Conservation (phyloP, 768 basidiomycete species). For the Lactifluus subvellereus region DNA sequence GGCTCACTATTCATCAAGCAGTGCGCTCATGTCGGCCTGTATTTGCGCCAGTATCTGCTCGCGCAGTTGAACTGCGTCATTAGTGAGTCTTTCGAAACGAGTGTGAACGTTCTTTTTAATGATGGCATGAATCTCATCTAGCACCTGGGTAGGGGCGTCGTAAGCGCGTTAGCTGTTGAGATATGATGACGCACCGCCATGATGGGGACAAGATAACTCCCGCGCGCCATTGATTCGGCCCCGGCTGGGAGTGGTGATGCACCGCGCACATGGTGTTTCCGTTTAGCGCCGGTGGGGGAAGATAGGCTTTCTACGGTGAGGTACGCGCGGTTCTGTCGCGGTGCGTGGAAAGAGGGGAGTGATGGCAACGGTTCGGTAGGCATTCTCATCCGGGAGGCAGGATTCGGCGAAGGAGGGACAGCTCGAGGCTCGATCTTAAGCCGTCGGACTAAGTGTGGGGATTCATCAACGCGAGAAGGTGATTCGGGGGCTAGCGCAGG, state of each 20-base stretch:
- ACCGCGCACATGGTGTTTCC: neutral
- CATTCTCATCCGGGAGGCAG: neutral
- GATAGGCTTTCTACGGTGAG: neutral
- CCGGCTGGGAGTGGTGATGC: neutral
- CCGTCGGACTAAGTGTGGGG: neutral
- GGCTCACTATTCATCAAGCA: constrained; percentile 22
- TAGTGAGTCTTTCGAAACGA: constrained; percentile 20
- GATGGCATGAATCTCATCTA: constrained; percentile 17
- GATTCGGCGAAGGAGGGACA: neutral
- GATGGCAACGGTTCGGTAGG: neutral
- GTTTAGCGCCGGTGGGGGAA: neutral
- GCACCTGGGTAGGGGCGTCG: constrained; percentile 1
- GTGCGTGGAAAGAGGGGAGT: neutral
- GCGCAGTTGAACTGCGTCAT: constrained; percentile 10
- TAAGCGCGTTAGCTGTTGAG: neutral
- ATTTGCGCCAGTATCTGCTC: constrained; percentile 17
- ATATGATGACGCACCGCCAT: constrained; percentile 5
- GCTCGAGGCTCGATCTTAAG: neutral
- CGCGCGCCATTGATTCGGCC: neutral
- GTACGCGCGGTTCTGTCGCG: neutral
- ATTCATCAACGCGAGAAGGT: neutral
- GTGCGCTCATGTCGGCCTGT: constrained; percentile 8
- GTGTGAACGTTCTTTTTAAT: constrained; percentile 14
- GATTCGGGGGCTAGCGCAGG: neutral
- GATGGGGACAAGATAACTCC: constrained; percentile 2